Evolutionary conservation across 352 stramenopile species (phyloP).

Genomic region (Phytopythium chamaehyphon): DNA sequence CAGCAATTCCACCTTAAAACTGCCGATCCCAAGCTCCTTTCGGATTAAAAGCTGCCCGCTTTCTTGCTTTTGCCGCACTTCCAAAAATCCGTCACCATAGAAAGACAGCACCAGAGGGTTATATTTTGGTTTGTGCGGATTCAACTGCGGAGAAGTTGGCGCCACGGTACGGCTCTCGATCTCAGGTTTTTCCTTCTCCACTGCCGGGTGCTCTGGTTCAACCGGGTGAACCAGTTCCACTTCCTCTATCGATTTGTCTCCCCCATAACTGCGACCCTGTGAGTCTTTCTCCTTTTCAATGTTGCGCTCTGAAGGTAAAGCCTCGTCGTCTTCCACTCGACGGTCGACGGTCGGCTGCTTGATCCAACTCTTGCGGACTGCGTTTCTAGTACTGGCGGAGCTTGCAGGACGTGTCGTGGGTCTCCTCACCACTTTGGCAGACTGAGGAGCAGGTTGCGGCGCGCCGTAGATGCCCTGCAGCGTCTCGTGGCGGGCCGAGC

Average conservation of each 20-base stretch:
- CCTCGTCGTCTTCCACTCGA: background rate
- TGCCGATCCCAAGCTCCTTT: conserved; percentile 8
- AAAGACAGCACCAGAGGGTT: conserved; percentile 25
- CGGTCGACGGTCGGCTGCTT: conserved; percentile 10
- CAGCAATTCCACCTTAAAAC: conserved; percentile 32
- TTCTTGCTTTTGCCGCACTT: conserved; percentile 15
- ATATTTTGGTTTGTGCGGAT: background rate
- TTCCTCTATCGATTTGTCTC: conserved; percentile 1
- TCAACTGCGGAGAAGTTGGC: background rate
- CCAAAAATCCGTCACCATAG: conserved; percentile 50
- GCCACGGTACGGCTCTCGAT: background rate
- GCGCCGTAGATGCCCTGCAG: conserved; percentile 33
- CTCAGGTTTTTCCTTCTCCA: background rate
- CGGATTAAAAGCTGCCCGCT: background rate
- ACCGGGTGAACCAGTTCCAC: background rate
- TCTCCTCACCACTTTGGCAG: too few species aligned
- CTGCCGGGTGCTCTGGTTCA: background rate
- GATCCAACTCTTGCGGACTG: background rate
- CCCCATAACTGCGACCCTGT: background rate
- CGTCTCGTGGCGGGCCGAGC: conserved; percentile 26
- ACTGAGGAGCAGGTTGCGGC: too few species aligned
- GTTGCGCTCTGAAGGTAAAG: too few species aligned
- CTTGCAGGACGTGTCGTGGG: too few species aligned
- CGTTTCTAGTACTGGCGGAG: background rate
- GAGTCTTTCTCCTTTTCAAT: background rate